Conservation (phyloP, 2,329 filamentous ascomycete genomes). For the Diaporthe sp. region DNA sequence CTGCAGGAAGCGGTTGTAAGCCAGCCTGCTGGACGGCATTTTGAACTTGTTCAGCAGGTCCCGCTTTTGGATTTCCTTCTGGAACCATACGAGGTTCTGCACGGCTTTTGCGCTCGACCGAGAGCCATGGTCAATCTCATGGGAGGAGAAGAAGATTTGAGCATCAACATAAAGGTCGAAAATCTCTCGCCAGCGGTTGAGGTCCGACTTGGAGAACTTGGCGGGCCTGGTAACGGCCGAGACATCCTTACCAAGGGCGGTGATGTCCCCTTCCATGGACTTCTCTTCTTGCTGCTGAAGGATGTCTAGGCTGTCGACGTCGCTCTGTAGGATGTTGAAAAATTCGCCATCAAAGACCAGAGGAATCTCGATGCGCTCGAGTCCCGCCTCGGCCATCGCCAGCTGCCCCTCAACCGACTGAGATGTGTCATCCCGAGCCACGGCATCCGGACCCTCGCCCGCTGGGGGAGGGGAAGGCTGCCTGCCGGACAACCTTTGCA, state of each 20-base stretch:
- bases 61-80: constrained; percentile 73
- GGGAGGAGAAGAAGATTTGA: constrained; percentile 85
- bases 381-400: constrained; percentile 10
- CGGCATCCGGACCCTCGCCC: background rate
- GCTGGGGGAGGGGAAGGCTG: constrained; percentile 46
- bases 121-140: constrained; percentile 78
- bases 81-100: constrained; percentile 79
- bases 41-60: constrained; percentile 74
- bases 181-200: constrained; percentile 83
- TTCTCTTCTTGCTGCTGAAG: constrained; percentile 77
- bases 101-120: constrained; percentile 76
- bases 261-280: constrained; percentile 74
- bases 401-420: background rate
- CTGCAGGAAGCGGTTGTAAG: constrained; percentile 77
- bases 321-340: constrained; percentile 80
- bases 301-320: constrained; percentile 77
- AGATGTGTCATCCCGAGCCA: background rate
- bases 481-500: constrained; percentile 71
- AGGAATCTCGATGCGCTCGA: constrained; percentile 76
- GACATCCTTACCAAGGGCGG: constrained; percentile 74
- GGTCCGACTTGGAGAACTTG: constrained; percentile 73
- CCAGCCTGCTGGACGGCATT: constrained; percentile 73
- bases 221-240: constrained; percentile 75
- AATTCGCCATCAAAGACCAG: constrained; percentile 84
- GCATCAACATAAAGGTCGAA: constrained; percentile 87